Evolutionary conservation across 129 eudicot genomes (phyloP).

Genomic region (Chrysanthemum seticuspe): DNA sequence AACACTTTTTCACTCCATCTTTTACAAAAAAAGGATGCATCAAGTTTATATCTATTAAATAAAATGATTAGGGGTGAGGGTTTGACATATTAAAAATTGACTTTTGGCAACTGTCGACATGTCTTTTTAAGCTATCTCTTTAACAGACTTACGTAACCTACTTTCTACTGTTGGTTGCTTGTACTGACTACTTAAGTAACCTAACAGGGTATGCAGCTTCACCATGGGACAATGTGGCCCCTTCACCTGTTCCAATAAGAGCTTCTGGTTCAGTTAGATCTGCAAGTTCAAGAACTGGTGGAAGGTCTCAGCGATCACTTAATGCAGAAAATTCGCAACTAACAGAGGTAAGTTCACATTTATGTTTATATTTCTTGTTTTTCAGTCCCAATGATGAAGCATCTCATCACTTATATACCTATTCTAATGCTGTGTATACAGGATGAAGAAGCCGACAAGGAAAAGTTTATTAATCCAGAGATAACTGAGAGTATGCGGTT

Average conservation of each 20-base stretch:
- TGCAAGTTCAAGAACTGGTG: constrained; percentile 57
- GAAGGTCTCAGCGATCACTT: constrained; percentile 40
- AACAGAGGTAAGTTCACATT: constrained; percentile 47
- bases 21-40: background rate
- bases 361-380: constrained; percentile 5
- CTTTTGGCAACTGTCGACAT: too few species aligned
- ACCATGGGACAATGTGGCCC: constrained; percentile 91
- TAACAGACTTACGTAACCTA: background rate
- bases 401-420: constrained; percentile 2
- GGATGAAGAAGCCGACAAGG: constrained; percentile 42
- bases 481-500: constrained; percentile 58
- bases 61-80: background rate
- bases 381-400: background rate
- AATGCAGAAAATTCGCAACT: constrained; percentile 33
- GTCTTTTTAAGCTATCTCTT: too few species aligned
- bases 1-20: background rate
- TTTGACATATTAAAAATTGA: background rate
- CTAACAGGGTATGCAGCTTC: constrained; percentile 54
- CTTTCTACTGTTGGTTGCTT: constrained; percentile 14
- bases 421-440: constrained; percentile 19
- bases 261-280: constrained; percentile 88
- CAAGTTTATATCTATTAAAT: background rate
- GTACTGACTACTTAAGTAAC: constrained; percentile 14
- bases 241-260: constrained; percentile 93
- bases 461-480: constrained; percentile 35